These are phyloP conservation scores for Fusarium temperatum DNA, from an alignment of 2,329 filamentous ascomycete species.

Conservation along the genomic window DNA sequence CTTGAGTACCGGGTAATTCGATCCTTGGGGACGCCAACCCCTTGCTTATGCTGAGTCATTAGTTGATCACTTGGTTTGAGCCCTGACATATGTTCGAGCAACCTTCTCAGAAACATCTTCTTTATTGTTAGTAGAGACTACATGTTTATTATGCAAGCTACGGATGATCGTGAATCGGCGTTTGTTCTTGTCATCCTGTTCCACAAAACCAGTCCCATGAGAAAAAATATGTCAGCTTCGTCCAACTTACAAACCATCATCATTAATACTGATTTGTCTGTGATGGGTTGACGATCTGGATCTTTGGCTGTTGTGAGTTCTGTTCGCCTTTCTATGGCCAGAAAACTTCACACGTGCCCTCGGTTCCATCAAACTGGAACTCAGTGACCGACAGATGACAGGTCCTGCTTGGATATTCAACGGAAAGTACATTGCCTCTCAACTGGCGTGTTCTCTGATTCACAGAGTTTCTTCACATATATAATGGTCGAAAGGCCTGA, in stretches of 20 bases:
- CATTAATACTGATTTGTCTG: neutral
- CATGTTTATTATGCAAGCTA: accelerated
- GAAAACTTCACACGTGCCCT: no score
- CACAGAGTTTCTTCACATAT: neutral
- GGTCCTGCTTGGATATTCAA: neutral
- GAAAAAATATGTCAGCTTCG: no score
- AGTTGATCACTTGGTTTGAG: no score
- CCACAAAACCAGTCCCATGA: neutral
- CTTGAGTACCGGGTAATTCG: neutral
- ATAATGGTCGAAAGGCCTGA: neutral
- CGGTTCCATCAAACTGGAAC: accelerated
- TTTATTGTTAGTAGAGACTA: no score
- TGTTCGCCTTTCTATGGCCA: no score
- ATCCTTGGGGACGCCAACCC: neutral
- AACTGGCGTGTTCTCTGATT: neutral
- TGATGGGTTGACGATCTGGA: neutral
- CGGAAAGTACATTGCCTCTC: neutral
- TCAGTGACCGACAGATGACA: no score
- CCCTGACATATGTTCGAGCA: neutral
- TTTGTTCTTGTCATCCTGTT: accelerated
- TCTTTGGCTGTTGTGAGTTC: accelerated
- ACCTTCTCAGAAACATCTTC: neutral
- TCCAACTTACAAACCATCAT: neutral
- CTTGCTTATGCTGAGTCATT: neutral
- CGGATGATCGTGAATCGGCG: accelerated